phyloP scores from a whole-genome alignment of 257 asterid genomes.

The Petunia secreta region DNA sequence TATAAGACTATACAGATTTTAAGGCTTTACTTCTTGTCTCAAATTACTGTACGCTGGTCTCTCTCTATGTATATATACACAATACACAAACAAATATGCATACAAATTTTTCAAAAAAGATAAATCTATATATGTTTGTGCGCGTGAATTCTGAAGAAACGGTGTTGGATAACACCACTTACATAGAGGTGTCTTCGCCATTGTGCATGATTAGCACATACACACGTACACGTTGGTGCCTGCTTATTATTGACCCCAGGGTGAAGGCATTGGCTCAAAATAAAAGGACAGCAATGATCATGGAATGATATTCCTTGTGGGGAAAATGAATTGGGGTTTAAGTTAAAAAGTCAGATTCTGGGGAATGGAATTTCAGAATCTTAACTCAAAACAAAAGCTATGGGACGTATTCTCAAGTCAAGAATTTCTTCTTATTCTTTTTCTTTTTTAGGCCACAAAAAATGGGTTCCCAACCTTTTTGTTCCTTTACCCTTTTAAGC shows the following conservation, averaged over 20 bases:
- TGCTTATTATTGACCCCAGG: constrained; percentile 20
- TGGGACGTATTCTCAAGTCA: constrained; percentile 78
- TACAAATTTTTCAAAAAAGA: too few species aligned
- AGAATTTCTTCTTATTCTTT: constrained; percentile 61
- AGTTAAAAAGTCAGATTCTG: constrained; percentile 44
- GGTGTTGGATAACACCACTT: background rate
- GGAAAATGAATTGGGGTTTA: constrained; percentile 23
- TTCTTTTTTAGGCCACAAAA: constrained; percentile 40
- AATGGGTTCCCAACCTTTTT: constrained; percentile 21
- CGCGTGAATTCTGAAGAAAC: background rate
- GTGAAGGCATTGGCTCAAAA: constrained; percentile 3
- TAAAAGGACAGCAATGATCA: constrained; percentile 46
- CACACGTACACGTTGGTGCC: constrained; percentile 35
- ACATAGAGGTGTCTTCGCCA: background rate
- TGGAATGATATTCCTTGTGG: constrained; percentile 61
- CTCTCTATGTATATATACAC: too few species aligned
- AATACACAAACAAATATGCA: too few species aligned
- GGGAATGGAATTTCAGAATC: constrained; percentile 71
- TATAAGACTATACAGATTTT: background rate
- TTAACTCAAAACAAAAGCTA: constrained; percentile 59
- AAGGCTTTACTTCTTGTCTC: background rate
- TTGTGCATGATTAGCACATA: constrained; percentile 41
- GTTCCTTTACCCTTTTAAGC: background rate
- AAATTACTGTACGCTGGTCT: too few species aligned
- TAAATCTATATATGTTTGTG: too few species aligned